These are phyloP conservation scores for Candida anglica DNA, from an alignment of 805 yeast genomes.

Conservation along the genomic window DNA sequence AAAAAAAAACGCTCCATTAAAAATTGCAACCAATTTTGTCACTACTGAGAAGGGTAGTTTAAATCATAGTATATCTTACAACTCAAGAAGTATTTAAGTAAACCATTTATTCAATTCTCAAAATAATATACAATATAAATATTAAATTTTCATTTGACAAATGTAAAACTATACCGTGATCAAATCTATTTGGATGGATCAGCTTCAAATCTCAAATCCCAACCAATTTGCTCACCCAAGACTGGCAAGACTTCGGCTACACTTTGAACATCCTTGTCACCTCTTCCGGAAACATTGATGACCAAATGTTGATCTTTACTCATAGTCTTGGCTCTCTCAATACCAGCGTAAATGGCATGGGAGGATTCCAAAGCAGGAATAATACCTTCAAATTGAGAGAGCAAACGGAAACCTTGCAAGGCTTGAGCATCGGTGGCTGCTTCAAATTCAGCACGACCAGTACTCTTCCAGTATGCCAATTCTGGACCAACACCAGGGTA, in stretches of 20 bases:
- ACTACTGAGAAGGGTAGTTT: too few species aligned
- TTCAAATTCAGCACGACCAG: constrained; percentile 85
- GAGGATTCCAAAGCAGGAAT: constrained; percentile 98
- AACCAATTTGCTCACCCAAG: constrained; percentile 85
- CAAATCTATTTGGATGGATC: constrained; percentile 33
- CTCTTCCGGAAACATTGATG: constrained; percentile 94
- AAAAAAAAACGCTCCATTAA: too few species aligned
- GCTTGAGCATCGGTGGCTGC: constrained; percentile 98
- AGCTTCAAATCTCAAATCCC: constrained; percentile 89
- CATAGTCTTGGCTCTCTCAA: constrained; percentile 81
- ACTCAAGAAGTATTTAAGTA: too few species aligned
- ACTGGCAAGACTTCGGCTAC: constrained; percentile 92
- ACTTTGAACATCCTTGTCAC: constrained; percentile 97
- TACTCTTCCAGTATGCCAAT: constrained; percentile 89
- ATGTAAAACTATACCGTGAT: too few species aligned
- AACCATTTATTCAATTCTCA: too few species aligned
- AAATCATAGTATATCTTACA: too few species aligned
- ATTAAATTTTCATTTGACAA: too few species aligned
- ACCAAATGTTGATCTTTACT: constrained; percentile 74
- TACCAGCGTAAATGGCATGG: constrained; percentile 92
- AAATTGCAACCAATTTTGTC: too few species aligned
- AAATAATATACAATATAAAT: too few species aligned
- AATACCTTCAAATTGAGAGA: constrained; percentile 94
- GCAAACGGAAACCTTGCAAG: constrained; percentile 78
- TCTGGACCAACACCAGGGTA: constrained; percentile 99